Percentiles rank a stretch among this genome's conserved stretches.
Evolutionary conservation across 2,329 filamentous ascomycete species (phyloP).

Genomic region (Neonectria punicea): DNA sequence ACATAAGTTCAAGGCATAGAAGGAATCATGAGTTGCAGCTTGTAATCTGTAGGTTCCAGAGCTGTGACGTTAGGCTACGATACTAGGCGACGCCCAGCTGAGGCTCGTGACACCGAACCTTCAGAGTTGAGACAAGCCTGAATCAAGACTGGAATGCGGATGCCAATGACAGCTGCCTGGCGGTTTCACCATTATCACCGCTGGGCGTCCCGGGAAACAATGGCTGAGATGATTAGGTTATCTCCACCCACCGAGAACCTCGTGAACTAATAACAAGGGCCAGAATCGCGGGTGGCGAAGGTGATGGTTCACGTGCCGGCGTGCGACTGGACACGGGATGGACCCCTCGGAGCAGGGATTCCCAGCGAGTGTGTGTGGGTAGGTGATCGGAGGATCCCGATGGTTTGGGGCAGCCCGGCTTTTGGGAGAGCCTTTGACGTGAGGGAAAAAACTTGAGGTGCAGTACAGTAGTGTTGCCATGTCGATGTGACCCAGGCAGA

Average conservation of each 20-base stretch:
- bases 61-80: slow-evolving; percentile 12
- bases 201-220: neutral
- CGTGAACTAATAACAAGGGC: neutral
- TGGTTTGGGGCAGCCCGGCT: slow-evolving; percentile 8
- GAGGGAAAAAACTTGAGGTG: neutral
- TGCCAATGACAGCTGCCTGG: neutral
- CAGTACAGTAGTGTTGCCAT: slow-evolving; percentile 18
- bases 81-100: neutral
- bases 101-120: slow-evolving; percentile 4
- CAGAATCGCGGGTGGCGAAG: neutral
- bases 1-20: no score
- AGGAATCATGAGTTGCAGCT: slow-evolving; percentile 5
- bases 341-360: neutral
- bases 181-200: slow-evolving; percentile 4
- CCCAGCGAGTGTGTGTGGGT: neutral
- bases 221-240: neutral
- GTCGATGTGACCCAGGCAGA: slow-evolving; percentile 26
- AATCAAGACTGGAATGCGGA: slow-evolving; percentile 21
- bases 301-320: slow-evolving; percentile 11
- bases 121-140: slow-evolving; percentile 7
- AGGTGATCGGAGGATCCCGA: slow-evolving; percentile 35
- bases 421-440: neutral
- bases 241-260: neutral
- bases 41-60: neutral
- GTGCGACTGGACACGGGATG: neutral